Percentiles rank a stretch among this genome's conserved stretches.
Conservation (phyloP, 768 basidiomycete species). For the Hortiboletus flavorubellus region DNA sequence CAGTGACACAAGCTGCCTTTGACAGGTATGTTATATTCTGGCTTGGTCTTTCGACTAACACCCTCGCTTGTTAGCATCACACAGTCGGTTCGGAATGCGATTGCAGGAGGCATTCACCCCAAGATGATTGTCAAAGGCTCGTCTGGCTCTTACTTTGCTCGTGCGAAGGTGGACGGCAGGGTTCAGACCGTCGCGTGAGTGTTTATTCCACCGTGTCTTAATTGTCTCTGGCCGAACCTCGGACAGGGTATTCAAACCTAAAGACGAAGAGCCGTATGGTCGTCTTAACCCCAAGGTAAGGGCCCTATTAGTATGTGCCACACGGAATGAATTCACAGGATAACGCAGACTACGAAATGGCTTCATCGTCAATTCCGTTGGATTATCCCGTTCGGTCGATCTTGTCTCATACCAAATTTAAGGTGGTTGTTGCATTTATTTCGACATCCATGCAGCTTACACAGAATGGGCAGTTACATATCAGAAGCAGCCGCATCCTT, state of each 20-base stretch:
- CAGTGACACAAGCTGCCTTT: slow-evolving; percentile 73
- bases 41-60: neutral
- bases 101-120: slow-evolving; percentile 77
- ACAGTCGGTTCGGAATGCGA: slow-evolving; percentile 63
- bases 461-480: slow-evolving; percentile 56
- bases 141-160: slow-evolving; percentile 90
- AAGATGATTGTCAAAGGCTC: slow-evolving; percentile 91
- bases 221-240: slow-evolving; percentile 1
- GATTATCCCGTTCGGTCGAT: slow-evolving; percentile 87
- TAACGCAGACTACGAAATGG: slow-evolving; percentile 78
- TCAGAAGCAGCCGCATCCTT: slow-evolving; percentile 88
- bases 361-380: slow-evolving; percentile 83
- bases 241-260: slow-evolving; percentile 83
- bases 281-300: slow-evolving; percentile 79
- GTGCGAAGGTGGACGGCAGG: slow-evolving; percentile 70
- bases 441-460: neutral
- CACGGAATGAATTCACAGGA: slow-evolving; percentile 1
- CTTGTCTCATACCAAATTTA: slow-evolving; percentile 86
- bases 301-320: neutral
- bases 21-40: slow-evolving; percentile 48
- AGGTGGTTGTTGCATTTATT: slow-evolving; percentile 43
- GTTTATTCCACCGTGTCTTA: neutral
- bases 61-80: slow-evolving; percentile 44
- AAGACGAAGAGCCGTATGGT: slow-evolving; percentile 89
- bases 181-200: slow-evolving; percentile 80